Evolutionary conservation across 352 stramenopile genomes (phyloP), one percentile per base, ranked within the genome.

Genomic region (Phytophthora cactorum): DNA sequence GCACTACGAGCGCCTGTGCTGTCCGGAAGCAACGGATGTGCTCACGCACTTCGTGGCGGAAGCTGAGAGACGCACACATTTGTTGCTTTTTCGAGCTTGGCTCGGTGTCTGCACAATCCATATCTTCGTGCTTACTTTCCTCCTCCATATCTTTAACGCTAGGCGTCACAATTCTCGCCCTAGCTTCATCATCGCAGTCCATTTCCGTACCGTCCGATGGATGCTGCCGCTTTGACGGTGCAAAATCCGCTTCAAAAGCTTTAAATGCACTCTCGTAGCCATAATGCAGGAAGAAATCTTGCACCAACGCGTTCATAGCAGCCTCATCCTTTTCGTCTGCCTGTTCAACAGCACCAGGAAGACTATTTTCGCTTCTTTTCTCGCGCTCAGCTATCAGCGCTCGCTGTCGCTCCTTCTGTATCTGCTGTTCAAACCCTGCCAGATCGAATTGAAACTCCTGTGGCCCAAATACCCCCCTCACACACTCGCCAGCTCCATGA

Each of bases 401-500:
- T 28, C 68, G 66, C n/a, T 88, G 82, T 1, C 75, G 76, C 2
- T 85, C 69, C 52, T 78, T 86, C 27, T 76, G 69, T 8, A 88
- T 56, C 52, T 88, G 68, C 34, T 73, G 64, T 53, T 80, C 70
- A 50, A 90, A 90, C 3, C 41, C 67, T 7, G 43, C 3, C 15
- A 91, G 31, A 61, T 89, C 75, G 34, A 91, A 91, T 36, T 69
- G 62, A 46, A 87, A 88, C 27, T 65, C 65, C 1, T 68, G 50
- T 8, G 51, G 4, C 5, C 65, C 54, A 59, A 65, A 70, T 10
- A 65, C 43, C 17, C 38, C 63, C 7, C 57, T 78, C 3, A 82
- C 77, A 34, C 54, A 52, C 55, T 70, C 63, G 1, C 80, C 82
- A 36, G 58, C 27, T 0, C 72, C 68, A 39, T 89, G 81, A 5